Base-by-base conservation (phyloP, 768 basidiomycete genomes). In the Psilocybe tampanensis region DNA sequence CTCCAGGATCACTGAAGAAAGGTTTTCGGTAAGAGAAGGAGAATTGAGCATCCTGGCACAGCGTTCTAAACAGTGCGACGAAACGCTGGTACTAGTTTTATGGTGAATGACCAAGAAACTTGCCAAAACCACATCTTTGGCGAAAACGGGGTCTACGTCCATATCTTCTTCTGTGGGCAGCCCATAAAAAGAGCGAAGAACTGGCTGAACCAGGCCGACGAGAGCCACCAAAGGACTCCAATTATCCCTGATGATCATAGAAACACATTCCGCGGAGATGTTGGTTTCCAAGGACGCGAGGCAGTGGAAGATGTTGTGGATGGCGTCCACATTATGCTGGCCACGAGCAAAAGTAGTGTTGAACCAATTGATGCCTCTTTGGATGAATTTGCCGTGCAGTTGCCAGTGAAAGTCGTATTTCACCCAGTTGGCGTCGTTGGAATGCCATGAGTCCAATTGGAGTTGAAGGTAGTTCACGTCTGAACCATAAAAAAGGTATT, bases 361-460 rank as follows among this genome's bases (percentile, higher is more conserved):
- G 29, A 62, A 59, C 65, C 65, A 66, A 22, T 26, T 42, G 34
- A 66, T 59, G 1, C 61, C 65, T 6, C 59, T 56, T 43, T 64
- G 60, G 26, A 61, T 56, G 33, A 57, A 66, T 21, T 49, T 54
- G 9, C 61, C 65, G 32, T 58, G 59, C 15, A 33, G 60, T 33
- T 63, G 65, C 65, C 63, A 64, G 15, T 60, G 56, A 23, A 63
- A 47, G 52, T 66, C 65, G 44, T 60, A 61, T 24, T 61, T 61
- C 3, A 64, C 60, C 65, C 65, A 66, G 39, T 66, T 66, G 7
- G 58, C 55, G 15, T 60, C 59, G 8, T 64, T 61, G 24, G 63
- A 59, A 32, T 57, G 53, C 65, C 63, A 66, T 13, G 55, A 61
- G 12, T 52, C 53, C 15, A 59, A 41, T 33, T 60, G 63, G 2